Percentiles rank a stretch among this genome's conserved stretches.
Conservation (phyloP, 306 rosid species). For the Prunus fruticosa region DNA sequence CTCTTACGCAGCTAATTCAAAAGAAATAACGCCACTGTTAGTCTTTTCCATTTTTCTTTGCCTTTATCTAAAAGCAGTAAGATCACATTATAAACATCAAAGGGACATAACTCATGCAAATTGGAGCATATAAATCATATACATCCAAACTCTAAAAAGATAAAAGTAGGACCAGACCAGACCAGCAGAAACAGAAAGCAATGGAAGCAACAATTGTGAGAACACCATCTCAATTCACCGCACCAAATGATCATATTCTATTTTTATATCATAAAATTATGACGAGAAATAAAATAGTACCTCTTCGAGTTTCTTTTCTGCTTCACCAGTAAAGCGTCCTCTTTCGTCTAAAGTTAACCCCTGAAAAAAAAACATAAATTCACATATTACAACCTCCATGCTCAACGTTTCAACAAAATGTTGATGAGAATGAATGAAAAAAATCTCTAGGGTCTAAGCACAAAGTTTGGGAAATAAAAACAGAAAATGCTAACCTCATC, state of each 20-base stretch:
- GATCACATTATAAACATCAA: background rate
- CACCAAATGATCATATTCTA: background rate
- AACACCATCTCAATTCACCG: background rate
- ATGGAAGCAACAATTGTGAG: background rate
- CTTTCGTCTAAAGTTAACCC: conserved; percentile 78
- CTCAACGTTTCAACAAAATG: background rate
- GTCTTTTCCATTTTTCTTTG: background rate
- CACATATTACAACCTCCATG: background rate
- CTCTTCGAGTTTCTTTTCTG: conserved; percentile 94
- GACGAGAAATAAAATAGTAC: conserved; percentile 27
- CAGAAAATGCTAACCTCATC: conserved; percentile 59
- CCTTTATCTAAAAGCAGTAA: background rate
- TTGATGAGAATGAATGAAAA: background rate
- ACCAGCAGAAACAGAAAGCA: conserved; percentile 9
- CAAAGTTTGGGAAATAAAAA: background rate
- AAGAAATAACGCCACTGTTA: background rate
- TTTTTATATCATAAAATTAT: conserved; percentile 11
- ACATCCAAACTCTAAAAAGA: background rate
- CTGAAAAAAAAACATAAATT: conserved; percentile 38
- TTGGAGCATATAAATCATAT: background rate
- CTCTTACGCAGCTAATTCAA: conserved; percentile 69
- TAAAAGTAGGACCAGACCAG: background rate
- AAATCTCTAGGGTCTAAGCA: background rate
- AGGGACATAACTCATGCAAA: background rate
- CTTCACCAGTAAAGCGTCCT: conserved; percentile 72